Evolutionary conservation across 371 early-diverging fungal species (phyloP).

Genomic region (Rhizopus sp.): DNA sequence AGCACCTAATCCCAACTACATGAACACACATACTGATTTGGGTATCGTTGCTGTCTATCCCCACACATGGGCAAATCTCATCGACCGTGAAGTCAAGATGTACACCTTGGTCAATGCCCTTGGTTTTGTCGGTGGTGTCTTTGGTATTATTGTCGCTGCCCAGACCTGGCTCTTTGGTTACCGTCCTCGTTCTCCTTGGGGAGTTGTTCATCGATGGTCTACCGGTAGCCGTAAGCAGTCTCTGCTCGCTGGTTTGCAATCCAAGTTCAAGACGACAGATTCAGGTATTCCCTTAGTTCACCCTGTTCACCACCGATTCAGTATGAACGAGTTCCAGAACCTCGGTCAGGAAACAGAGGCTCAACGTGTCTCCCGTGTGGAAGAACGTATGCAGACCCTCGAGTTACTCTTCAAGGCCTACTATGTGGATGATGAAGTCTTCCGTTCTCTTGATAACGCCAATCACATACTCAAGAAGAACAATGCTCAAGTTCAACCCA

Average conservation of each 20-base stretch:
- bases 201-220: constrained; percentile 55
- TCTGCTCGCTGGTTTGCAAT: constrained; percentile 38
- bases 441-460: constrained; percentile 45
- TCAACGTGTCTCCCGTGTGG: constrained; percentile 35
- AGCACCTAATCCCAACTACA: constrained; percentile 43
- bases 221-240: constrained; percentile 46
- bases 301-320: constrained; percentile 51
- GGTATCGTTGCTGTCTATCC: constrained; percentile 40
- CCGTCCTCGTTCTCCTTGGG: constrained; percentile 53
- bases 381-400: constrained; percentile 37
- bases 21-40: constrained; percentile 29
- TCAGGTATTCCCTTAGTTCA: constrained; percentile 48
- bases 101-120: constrained; percentile 52
- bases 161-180: constrained; percentile 54
- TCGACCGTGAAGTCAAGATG: constrained; percentile 49
- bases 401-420: constrained; percentile 40
- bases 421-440: constrained; percentile 42
- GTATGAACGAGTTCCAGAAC: constrained; percentile 30
- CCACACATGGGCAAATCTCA: constrained; percentile 16
- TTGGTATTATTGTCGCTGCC: constrained; percentile 42
- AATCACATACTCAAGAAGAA: background rate
- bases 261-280: constrained; percentile 42
- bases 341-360: constrained; percentile 29
- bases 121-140: constrained; percentile 54
- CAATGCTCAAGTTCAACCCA: background rate